These are phyloP conservation scores for Suillus americanus DNA, from an alignment of 768 basidiomycete genomes.

Conservation along the genomic window DNA sequence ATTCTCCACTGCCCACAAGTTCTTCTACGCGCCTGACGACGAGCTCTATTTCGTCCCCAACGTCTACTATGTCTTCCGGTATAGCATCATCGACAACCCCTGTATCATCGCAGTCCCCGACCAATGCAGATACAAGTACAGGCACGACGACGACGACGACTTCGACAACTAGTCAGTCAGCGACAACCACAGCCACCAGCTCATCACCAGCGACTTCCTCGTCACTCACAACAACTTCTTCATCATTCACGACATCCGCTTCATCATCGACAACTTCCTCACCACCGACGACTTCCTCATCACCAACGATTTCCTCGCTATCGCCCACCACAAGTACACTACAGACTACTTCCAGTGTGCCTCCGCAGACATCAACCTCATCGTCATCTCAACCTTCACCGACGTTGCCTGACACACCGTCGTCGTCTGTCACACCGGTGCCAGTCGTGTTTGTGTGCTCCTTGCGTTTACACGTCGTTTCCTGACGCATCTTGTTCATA, in stretches of 20 bases:
- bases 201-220: slow-evolving; percentile 4
- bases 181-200: slow-evolving; percentile 15
- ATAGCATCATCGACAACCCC: slow-evolving; percentile 14
- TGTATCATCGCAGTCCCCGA: slow-evolving; percentile 20
- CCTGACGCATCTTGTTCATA: slow-evolving; percentile 9
- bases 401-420: slow-evolving; percentile 15
- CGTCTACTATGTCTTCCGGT: slow-evolving; percentile 7
- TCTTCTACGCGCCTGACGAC: slow-evolving; percentile 13
- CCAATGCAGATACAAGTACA: slow-evolving; percentile 8
- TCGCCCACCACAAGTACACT: slow-evolving; percentile 11
- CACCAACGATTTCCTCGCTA: slow-evolving; percentile 16
- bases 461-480: slow-evolving; percentile 13
- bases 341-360: slow-evolving; percentile 2
- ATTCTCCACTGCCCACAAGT: slow-evolving; percentile 10
- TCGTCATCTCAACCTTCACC: slow-evolving; percentile 3
- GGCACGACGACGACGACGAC: slow-evolving; percentile 20
- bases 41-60: slow-evolving; percentile 15
- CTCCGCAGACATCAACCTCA: slow-evolving; percentile 8
- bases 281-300: slow-evolving; percentile 12
- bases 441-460: slow-evolving; percentile 19
- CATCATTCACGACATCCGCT: slow-evolving; percentile 8
- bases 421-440: slow-evolving; percentile 11
- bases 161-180: slow-evolving; percentile 18
- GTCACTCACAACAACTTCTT: slow-evolving; percentile 7
- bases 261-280: slow-evolving; percentile 10